Base-by-base conservation (phyloP, 306 rosid genomes). In the Hippophae gyantsensis region DNA sequence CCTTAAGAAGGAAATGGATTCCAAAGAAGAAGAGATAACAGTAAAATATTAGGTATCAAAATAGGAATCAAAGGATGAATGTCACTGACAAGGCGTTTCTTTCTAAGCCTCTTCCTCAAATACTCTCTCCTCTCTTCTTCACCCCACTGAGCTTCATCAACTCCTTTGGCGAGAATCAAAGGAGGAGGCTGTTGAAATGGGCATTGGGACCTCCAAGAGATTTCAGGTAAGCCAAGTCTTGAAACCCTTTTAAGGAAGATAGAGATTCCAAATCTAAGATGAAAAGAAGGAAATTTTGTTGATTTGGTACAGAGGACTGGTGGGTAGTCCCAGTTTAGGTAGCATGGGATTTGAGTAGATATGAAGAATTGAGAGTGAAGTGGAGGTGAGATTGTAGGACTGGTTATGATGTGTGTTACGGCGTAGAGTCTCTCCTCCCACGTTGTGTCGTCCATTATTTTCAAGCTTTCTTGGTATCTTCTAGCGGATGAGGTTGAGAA, bases 171-270 rank as follows among this genome's bases (percentile, higher is more conserved):
- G 2, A 90, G 89, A 57, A 76, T 70, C 84, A 79, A 54, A 0
- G 98, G 96, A 0, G 86, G 95, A 0, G 98, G 98, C 49, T 70
- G 89, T 13, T 79, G 96, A 47, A 56, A 90, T 3, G 92, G 92
- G 79, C 95, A 90, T 70, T 83, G 83, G 65, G 89, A 81, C 43
- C 95, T 72, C 98, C 98, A 87, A 1, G 96, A 87, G 49, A 81
- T 76, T 53, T 45, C 41, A 1, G 87, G 93, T 58, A 57, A 69
- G 2, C 78, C 81, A 11, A 43, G 51, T 62, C 72, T 57, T 67
- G 71, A 56, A 18, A 79, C 49, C 79, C 84, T 78, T 69, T 63
- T 79, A 71, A 87, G 83, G 83, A 83, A 85, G 40, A 83, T 74
- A 8, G 94, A 77, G 69, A 61, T 43, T 13, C 58, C 66, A 95